phyloP scores from a whole-genome alignment of 306 rosid species.

The Castanospermum australe region DNA sequence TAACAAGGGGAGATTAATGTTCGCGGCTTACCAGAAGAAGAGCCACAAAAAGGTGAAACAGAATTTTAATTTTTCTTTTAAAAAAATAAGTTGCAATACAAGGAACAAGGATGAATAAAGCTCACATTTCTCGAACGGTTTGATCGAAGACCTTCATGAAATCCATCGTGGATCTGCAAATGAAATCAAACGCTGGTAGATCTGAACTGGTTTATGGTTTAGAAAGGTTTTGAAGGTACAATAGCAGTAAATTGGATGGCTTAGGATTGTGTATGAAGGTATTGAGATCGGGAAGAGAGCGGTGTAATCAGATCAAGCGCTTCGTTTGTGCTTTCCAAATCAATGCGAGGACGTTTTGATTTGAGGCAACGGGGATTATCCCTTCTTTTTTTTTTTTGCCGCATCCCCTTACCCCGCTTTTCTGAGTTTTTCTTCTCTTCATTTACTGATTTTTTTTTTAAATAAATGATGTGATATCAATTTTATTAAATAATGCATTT shows the following conservation, averaged over 20 bases:
- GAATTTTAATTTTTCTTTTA: background rate
- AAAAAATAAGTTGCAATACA: conserved; percentile 20
- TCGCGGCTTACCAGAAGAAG: background rate
- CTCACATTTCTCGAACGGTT: conserved; percentile 98
- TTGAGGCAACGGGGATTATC: too few species aligned
- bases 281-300: too few species aligned
- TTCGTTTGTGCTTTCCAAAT: too few species aligned
- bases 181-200: conserved; percentile 18
- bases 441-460: too few species aligned
- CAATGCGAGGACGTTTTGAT: too few species aligned
- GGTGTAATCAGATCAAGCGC: too few species aligned
- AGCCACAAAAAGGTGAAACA: background rate
- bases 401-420: too few species aligned
- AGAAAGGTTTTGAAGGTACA: background rate
- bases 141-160: conserved; percentile 99
- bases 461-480: too few species aligned
- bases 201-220: conserved; percentile 26
- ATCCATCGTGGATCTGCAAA: conserved; percentile 82
- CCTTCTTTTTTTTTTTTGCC: too few species aligned
- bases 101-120: background rate
- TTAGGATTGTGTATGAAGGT: too few species aligned
- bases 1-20: background rate
- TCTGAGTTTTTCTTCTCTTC: too few species aligned
- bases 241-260: conserved; percentile 9
- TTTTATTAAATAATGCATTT: too few species aligned